Percentiles rank a stretch among this genome's conserved stretches.
These are phyloP conservation scores for Lipomyces yamanashiensis DNA, from an alignment of 805 yeast genomes.

Conservation along the genomic window DNA sequence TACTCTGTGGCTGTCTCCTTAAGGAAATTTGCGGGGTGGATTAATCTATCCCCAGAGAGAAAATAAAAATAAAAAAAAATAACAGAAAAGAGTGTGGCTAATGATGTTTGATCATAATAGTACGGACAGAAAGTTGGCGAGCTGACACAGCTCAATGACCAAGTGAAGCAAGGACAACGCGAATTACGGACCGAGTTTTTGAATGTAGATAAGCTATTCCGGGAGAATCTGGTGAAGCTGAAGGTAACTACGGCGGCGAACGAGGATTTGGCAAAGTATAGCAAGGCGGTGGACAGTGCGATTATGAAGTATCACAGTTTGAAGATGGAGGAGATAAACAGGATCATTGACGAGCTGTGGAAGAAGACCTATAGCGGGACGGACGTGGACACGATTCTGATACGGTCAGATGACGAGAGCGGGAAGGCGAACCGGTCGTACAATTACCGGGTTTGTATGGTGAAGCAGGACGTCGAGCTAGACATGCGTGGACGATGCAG, in stretches of 20 bases:
- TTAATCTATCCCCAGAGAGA: neutral
- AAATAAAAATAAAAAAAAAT: no score
- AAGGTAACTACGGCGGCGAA: slow-evolving; percentile 77
- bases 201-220: slow-evolving; percentile 65
- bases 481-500: slow-evolving; percentile 99
- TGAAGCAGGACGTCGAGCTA: slow-evolving; percentile 84
- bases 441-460: slow-evolving; percentile 68
- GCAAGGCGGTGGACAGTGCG: slow-evolving; percentile 86
- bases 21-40: neutral
- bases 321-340: slow-evolving; percentile 91
- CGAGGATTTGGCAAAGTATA: slow-evolving; percentile 79
- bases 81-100: neutral
- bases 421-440: slow-evolving; percentile 42
- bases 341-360: slow-evolving; percentile 90
- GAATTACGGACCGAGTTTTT: slow-evolving; percentile 75
- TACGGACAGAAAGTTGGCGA: slow-evolving; percentile 86
- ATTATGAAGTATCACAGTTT: slow-evolving; percentile 89
- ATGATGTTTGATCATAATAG: slow-evolving; percentile 22
- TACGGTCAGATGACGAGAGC: slow-evolving; percentile 73
- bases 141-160: slow-evolving; percentile 78
- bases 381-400: slow-evolving; percentile 88
- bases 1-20: neutral
- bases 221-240: slow-evolving; percentile 71
- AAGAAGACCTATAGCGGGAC: slow-evolving; percentile 91
- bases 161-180: slow-evolving; percentile 56